These are phyloP conservation scores for Ustilago bromivora DNA, from an alignment of 1,284 basidiomycete genomes.

Conservation along the genomic window DNA sequence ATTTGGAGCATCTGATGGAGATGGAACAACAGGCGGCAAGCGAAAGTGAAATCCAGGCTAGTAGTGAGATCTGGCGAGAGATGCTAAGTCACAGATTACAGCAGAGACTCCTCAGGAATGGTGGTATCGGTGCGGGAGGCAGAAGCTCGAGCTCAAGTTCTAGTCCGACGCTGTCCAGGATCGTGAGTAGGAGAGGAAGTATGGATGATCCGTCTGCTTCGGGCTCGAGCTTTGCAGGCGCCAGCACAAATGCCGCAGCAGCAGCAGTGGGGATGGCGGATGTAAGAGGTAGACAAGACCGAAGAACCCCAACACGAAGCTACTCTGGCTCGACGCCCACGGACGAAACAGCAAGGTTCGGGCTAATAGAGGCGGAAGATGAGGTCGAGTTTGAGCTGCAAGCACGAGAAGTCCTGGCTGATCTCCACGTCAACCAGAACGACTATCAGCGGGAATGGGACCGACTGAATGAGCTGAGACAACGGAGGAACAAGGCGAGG, in stretches of 20 bases:
- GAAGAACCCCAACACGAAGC: slow-evolving; percentile 1
- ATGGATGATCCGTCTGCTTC: background rate
- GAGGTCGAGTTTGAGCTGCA: slow-evolving; percentile 54
- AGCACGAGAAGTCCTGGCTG: slow-evolving; percentile 42
- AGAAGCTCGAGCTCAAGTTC: slow-evolving; percentile 1
- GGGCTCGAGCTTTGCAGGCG: background rate
- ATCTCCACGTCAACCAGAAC: slow-evolving; percentile 29
- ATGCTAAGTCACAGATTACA: slow-evolving; percentile 45
- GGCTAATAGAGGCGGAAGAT: slow-evolving; percentile 45
- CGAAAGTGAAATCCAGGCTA: slow-evolving; percentile 42
- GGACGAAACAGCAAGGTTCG: slow-evolving; percentile 30
- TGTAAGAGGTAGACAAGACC: slow-evolving; percentile 11
- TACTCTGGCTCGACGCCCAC: slow-evolving; percentile 8
- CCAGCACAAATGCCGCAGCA: background rate
- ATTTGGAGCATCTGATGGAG: slow-evolving; percentile 39
- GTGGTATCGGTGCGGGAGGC: background rate
- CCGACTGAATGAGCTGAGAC: slow-evolving; percentile 30
- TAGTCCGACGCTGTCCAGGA: slow-evolving; percentile 8
- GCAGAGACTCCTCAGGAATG: slow-evolving; percentile 28
- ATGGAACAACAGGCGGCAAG: slow-evolving; percentile 44
- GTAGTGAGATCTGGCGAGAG: slow-evolving; percentile 45
- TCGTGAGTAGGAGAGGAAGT: background rate
- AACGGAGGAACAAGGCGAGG: slow-evolving; percentile 38
- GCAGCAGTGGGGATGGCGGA: background rate
- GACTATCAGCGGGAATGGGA: slow-evolving; percentile 51